Percentiles rank a stretch among this genome's conserved stretches.
phyloP scores from a whole-genome alignment of 1,139 yeast genomes.

The Blastobotrys capitulatus region DNA sequence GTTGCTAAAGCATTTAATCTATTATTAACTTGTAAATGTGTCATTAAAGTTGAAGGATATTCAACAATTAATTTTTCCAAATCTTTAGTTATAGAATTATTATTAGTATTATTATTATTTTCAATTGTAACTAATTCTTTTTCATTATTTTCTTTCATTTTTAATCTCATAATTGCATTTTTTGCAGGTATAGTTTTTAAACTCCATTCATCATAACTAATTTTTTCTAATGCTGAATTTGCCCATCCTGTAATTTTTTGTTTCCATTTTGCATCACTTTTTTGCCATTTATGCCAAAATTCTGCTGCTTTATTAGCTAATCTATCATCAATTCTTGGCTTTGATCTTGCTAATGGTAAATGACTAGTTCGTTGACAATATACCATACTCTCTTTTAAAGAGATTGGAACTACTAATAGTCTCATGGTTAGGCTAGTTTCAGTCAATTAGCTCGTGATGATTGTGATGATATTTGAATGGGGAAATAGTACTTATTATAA shows the following conservation, averaged over 20 bases:
- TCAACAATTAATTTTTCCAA: conserved; percentile 24
- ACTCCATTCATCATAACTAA: conserved; percentile 50
- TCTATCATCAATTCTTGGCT: conserved; percentile 38
- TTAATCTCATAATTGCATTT: conserved; percentile 20
- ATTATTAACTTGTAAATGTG: conserved; percentile 19
- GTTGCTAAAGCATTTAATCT: conserved; percentile 32
- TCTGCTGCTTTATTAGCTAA: conserved; percentile 43
- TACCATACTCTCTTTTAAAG: conserved; percentile 25
- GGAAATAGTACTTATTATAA: too few species aligned
- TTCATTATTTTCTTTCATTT: conserved; percentile 5
- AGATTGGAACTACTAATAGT: conserved; percentile 27
- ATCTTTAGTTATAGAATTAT: conserved; percentile 15
- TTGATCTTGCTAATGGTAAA: conserved; percentile 25
- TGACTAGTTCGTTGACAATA: conserved; percentile 27
- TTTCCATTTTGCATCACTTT: conserved; percentile 40
- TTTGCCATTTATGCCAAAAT: conserved; percentile 42
- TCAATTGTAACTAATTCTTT: conserved; percentile 14
- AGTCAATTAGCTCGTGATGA: too few species aligned
- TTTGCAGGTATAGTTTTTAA: conserved; percentile 46
- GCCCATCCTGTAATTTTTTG: conserved; percentile 40
- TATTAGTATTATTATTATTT: conserved; percentile 10
- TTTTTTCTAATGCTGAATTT: conserved; percentile 38
- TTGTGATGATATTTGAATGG: too few species aligned
- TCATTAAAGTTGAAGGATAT: conserved; percentile 25
- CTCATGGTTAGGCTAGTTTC: conserved; percentile 23